Base-by-base conservation (phyloP, 495 filamentous ascomycete genomes). In the Penicillium argentinense region DNA sequence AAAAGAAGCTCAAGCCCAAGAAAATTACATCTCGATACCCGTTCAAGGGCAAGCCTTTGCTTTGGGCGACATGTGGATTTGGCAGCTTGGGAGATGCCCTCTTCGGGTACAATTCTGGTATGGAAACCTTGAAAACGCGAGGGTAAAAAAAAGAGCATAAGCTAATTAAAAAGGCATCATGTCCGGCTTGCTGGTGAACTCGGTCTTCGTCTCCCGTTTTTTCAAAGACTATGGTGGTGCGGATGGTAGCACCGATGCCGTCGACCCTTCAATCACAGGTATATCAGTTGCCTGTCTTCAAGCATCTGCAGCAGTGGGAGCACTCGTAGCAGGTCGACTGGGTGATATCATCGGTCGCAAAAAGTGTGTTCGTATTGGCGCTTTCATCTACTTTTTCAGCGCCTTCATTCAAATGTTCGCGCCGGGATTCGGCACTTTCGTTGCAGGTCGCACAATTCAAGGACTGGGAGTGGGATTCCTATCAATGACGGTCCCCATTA, bases 341-440 rank as follows among this genome's bases (percentile, higher is more conserved):
- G 61, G 61, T 0, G 63, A 64, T 33, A 60, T 60, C 21, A 53
- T 64, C 19, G 63, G 63, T 9, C 61, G 60, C 27, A 64, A 64
- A 51, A 62, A 56, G 24, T 64, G 58, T 28, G 59, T 67, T 42
- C 59, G 53, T 21, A 23, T 67, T 25, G 63, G 61, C 12, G 60
- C 49, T 3, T 60, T 67, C 51, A 64, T 67, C 41, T 64, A 60
- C 45, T 64, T 64, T 50, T 64, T 64, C 49, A 60, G 49, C 24
- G 48, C 54, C 4, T 64, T 66, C 29, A 62, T 64, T 2, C 60
- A 66, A 32, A 60, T 62, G 29, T 64, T 62, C 29, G 60, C 61
- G 0, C 61, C 60, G 1, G 60, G 51, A 1, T 62, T 66, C 12
- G 58, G 44, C 4, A 57, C 52, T 0, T 62, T 66, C 26, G 33